Conservation (phyloP, 2,329 filamentous ascomycete species). For the Dothideomycetes sp. region DNA sequence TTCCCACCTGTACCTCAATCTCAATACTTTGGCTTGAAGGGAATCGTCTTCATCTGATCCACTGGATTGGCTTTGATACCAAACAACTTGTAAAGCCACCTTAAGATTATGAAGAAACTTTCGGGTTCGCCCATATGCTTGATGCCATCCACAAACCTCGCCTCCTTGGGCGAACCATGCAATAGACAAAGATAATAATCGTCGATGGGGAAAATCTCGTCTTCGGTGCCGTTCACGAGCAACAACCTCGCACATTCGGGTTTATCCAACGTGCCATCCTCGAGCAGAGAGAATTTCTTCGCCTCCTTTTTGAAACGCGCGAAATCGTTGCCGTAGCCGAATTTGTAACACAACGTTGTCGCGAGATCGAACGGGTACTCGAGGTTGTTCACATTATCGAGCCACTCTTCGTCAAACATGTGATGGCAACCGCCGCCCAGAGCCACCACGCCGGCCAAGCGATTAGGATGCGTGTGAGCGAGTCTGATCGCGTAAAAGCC, state of each 20-base stretch:
- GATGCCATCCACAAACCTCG: conserved; percentile 33
- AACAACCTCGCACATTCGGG: conserved; percentile 41
- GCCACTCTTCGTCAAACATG: conserved; percentile 49
- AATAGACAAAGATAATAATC: conserved; percentile 48
- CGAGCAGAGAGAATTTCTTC: conserved; percentile 45
- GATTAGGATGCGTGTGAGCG: conserved; percentile 48
- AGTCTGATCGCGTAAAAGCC: conserved; percentile 50
- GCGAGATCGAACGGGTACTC: conserved; percentile 53
- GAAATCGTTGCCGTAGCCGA: conserved; percentile 32
- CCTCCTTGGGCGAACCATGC: conserved; percentile 46
- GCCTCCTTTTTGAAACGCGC: conserved; percentile 41
- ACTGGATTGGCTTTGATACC: conserved; percentile 33
- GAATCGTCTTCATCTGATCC: conserved; percentile 39
- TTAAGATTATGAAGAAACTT: conserved; percentile 39
- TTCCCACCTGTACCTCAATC: no score
- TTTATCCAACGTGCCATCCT: conserved; percentile 46
- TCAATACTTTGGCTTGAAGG: conserved; percentile 39
- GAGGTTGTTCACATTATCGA: conserved; percentile 45
- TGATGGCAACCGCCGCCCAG: conserved; percentile 49
- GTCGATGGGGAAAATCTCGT: conserved; percentile 55
- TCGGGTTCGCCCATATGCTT: conserved; percentile 46
- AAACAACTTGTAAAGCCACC: conserved; percentile 42
- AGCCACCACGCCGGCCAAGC: conserved; percentile 43
- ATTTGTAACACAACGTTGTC: conserved; percentile 43
- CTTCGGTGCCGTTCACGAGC: conserved; percentile 49